Percentiles rank a stretch among this genome's conserved stretches.
These are phyloP conservation scores for Solanum verrucosum DNA, from an alignment of 257 asterid species.

Conservation along the genomic window DNA sequence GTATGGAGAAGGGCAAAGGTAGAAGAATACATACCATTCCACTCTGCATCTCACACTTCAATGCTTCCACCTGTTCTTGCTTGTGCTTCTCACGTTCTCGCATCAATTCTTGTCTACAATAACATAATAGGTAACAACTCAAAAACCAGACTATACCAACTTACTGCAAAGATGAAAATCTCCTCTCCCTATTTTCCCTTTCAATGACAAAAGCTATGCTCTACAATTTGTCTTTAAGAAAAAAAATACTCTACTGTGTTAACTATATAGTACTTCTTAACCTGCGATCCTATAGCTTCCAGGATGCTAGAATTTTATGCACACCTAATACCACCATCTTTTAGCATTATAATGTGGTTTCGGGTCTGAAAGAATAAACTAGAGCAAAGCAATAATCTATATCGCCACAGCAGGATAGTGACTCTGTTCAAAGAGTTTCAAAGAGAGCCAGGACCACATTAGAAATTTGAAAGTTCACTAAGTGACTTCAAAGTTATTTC, in stretches of 20 bases:
- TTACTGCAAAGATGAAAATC: neutral
- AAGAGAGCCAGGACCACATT: neutral
- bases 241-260: neutral
- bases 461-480: neutral
- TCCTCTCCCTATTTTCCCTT: neutral
- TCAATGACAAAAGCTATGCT: neutral
- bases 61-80: constrained; percentile 66
- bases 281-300: neutral
- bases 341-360: neutral
- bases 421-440: neutral
- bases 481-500: neutral
- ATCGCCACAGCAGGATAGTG: neutral
- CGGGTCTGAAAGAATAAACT: neutral
- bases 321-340: neutral
- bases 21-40: constrained; percentile 59
- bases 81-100: constrained; percentile 72
- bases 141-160: neutral
- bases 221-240: neutral
- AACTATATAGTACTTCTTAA: neutral
- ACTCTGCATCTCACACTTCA: constrained; percentile 74
- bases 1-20: neutral
- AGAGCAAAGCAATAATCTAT: neutral
- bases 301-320: neutral
- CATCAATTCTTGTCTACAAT: constrained; percentile 65
- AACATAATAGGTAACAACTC: neutral